These are phyloP conservation scores for Tylopilus sp. DNA, from an alignment of 768 basidiomycete species.

Conservation along the genomic window DNA sequence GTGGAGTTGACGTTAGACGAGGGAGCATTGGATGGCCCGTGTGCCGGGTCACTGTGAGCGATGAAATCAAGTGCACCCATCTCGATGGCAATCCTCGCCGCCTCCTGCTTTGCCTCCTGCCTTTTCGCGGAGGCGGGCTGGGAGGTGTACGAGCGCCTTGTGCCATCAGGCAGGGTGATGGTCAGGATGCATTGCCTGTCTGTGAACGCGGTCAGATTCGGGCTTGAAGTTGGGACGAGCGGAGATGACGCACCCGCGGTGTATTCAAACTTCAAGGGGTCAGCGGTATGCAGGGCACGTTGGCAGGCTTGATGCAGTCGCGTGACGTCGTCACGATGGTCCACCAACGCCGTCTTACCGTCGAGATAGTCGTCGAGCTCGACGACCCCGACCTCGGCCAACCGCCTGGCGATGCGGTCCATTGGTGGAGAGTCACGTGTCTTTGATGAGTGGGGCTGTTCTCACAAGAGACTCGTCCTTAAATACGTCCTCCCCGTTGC, in stretches of 20 bases:
- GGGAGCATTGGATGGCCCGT: slow-evolving; percentile 13
- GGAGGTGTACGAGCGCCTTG: slow-evolving; percentile 51
- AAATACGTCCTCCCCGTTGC: too few relatives aligned
- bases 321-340: slow-evolving; percentile 22
- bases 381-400: slow-evolving; percentile 28
- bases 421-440: background rate
- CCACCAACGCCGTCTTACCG: background rate
- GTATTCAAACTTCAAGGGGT: slow-evolving; percentile 46
- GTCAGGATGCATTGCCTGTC: slow-evolving; percentile 61
- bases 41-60: slow-evolving; percentile 37
- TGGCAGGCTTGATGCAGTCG: slow-evolving; percentile 43
- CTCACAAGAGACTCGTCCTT: too few relatives aligned
- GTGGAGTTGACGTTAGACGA: background rate
- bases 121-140: slow-evolving; percentile 42
- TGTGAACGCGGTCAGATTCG: slow-evolving; percentile 17
- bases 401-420: slow-evolving; percentile 23
- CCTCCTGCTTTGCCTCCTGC: slow-evolving; percentile 52
- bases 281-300: slow-evolving; percentile 38
- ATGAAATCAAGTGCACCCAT: slow-evolving; percentile 64
- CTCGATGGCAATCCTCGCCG: slow-evolving; percentile 51
- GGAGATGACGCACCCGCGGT: slow-evolving; percentile 33
- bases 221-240: background rate
- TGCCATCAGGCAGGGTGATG: slow-evolving; percentile 53
- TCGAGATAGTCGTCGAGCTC: slow-evolving; percentile 27
- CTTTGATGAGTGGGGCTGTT: background rate